These are phyloP conservation scores for Fulvia fulva DNA, from an alignment of 2,329 filamentous ascomycete genomes.

Conservation along the genomic window DNA sequence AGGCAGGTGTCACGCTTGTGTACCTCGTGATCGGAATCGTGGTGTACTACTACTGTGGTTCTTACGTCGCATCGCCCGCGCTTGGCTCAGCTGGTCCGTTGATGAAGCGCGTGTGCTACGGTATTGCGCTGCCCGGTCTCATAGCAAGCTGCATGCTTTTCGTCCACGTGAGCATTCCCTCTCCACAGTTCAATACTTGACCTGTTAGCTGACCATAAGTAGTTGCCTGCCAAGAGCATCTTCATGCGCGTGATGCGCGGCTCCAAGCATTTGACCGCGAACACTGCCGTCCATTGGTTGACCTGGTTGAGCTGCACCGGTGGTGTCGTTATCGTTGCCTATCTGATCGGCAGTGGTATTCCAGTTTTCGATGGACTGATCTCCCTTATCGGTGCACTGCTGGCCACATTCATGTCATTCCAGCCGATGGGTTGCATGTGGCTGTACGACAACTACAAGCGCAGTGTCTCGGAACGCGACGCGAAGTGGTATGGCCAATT, in stretches of 20 bases:
- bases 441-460: constrained; percentile 41
- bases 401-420: constrained; percentile 26
- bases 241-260: constrained; percentile 28
- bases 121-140: constrained; percentile 30
- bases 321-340: constrained; percentile 19
- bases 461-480: constrained; percentile 1
- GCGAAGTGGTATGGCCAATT: constrained; percentile 9
- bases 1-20: constrained; percentile 21
- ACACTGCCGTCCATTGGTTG: constrained; percentile 23
- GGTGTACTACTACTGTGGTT: constrained; percentile 48
- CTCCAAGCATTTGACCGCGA: constrained; percentile 22
- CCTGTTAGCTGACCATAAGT: background rate
- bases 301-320: constrained; percentile 20
- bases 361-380: constrained; percentile 25
- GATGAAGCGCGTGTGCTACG: constrained; percentile 47
- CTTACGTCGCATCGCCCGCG: constrained; percentile 46
- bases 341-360: constrained; percentile 23
- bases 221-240: constrained; percentile 26
- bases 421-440: constrained; percentile 40
- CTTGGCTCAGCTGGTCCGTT: constrained; percentile 43
- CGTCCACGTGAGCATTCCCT: constrained; percentile 16
- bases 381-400: constrained; percentile 24
- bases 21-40: constrained; percentile 40
- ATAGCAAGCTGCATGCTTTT: constrained; percentile 24
- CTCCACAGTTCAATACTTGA: background rate